Evolutionary conservation across 345 rosid species (phyloP).

Genomic region (Eucalyptus tenuipes): DNA sequence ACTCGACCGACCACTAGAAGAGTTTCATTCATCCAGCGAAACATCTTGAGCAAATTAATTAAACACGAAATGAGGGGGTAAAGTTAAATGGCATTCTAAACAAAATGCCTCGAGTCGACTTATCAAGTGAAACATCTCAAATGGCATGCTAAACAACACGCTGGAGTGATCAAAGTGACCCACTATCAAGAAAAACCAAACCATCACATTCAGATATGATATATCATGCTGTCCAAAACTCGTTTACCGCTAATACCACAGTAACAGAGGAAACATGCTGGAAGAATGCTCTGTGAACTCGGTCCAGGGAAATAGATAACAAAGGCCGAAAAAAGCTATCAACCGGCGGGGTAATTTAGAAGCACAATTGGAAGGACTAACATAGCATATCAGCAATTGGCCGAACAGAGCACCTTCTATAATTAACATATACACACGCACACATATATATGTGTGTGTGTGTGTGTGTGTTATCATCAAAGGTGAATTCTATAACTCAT

Average conservation of each 20-base stretch:
- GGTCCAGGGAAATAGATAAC: not conserved
- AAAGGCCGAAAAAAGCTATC: not conserved
- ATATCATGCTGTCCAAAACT: not conserved
- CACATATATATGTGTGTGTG: accelerated
- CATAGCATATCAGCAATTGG: not conserved
- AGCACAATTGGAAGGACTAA: not conserved
- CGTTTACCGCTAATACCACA: not conserved
- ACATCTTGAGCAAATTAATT: not conserved
- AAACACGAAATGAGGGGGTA: not conserved
- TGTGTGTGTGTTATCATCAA: no score
- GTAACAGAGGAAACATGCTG: not conserved
- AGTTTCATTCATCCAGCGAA: not conserved
- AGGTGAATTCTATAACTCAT: not conserved
- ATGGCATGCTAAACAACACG: not conserved
- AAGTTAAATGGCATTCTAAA: not conserved
- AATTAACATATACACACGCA: no score
- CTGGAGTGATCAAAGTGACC: not conserved
- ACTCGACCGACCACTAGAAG: not conserved
- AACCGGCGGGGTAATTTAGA: not conserved
- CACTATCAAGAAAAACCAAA: not conserved
- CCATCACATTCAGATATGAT: not conserved
- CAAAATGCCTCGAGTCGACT: not conserved
- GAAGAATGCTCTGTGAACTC: not conserved
- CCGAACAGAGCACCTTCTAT: not conserved
- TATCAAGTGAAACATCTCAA: not conserved